Evolutionary conservation across 345 rosid species (phyloP), one percentile per base, ranked within the genome.

Genomic region (Boechera retrofracta): DNA sequence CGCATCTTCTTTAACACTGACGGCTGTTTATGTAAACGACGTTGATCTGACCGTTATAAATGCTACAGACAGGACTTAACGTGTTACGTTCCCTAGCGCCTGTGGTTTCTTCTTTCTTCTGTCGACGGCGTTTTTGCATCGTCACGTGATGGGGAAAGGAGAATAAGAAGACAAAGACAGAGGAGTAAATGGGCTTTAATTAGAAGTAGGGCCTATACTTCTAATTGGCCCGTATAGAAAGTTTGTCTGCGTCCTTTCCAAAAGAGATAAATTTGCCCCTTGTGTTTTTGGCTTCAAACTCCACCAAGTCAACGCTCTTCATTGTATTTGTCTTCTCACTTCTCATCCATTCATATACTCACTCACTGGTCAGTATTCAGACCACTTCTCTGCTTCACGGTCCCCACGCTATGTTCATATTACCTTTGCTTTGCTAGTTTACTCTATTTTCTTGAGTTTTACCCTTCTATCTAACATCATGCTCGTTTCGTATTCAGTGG

Each of bases 141-240:
- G 70, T 72, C 73, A 72, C 77, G 64, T 67, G 81, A 48, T 64
- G 15, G 4, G 60, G 2, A 31, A 7, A 41, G 7, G 0, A 8
- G 26, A 67, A 67, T 7, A 64, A 45, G 33, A 53, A 48, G 81
- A 77, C 80, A 78, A 78, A 44, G 24, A 72, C 32, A 45, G 47
- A 12, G 68, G 18, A 78, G 69, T 72, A 31, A 78, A 78, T 78
- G 81, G 81, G 81, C 81, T 78, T 67, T 48, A 76, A 15, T 18
- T 29, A 56, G 9, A 56, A 49, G 81, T 73, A 71, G 81, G 81
- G 74, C 81, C 81, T 29, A 52, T 41, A 0, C 13, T 12, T 54
- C 0, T 41, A 71, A 39, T 57, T 54, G 77, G 81, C 69, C 77
- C 51, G 61, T 72, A 77, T 44, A 35, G 69, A 73, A 67, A 73